Base-by-base conservation (phyloP, 2,329 filamentous ascomycete genomes). In the Chalara sp. region DNA sequence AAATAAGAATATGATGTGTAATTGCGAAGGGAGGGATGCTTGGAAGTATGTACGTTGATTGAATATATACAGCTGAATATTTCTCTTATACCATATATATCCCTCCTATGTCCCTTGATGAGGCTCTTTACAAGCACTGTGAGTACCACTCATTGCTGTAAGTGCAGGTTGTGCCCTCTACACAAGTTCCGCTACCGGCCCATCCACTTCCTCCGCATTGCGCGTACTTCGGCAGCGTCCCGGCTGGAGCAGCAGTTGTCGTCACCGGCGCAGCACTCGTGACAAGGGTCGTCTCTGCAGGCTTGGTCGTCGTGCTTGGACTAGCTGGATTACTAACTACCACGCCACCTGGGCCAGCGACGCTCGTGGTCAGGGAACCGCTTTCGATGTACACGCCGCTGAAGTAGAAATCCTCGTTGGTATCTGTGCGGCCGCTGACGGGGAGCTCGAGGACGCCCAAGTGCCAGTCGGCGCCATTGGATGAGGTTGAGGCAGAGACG, bases 401-500 rank as follows among this genome's bases (percentile, higher is more conserved):
- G 69, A 86, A 88, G 65, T 80, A 87, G 72, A 83, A 83, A 62
- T 88, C 84, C 71, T 87, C 84, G 37, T 65, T 70, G 4, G 62
- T 64, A 39, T 80, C 76, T 44, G 74, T 65, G 45, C 77, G 76
- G 1, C 80, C 79, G 33, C 70, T 68, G 13, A 78, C 72, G 10
- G 83, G 79, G 50, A 88, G 71, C 56, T 86, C 79, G 48, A 88
- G 71, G 29, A 86, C 79, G 52, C 85, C 85, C 44, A 89, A 67
- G 67, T 89, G 85, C 82, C 83, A 89, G 63, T 89, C 85, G 2
- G 75, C 76, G 39, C 83, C 84, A 64, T 88, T 85, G 46, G 79
- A 84, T 31, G 74, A 80, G 5, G 84, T 80, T 46, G 75, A 76
- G 0, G 74, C 79, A 5, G 73, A 73, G 46, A 88, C 75, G 1